Base-by-base conservation (phyloP, 352 stramenopile species). In the Thraustochytrium sp. region DNA sequence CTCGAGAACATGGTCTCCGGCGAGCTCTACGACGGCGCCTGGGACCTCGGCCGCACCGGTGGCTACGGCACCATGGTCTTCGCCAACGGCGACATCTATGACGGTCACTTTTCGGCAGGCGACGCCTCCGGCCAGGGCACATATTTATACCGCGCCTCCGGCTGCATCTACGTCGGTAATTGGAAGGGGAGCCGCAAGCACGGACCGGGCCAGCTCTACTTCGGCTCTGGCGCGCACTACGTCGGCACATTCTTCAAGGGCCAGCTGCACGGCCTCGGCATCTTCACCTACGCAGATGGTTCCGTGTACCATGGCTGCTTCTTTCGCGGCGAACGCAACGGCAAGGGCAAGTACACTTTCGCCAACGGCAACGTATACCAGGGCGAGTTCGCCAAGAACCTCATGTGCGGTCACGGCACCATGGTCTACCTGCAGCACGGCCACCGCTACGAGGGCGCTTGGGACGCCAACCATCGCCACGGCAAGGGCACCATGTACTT, bases 21-120 rank as follows among this genome's bases (percentile, higher is more conserved):
- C 21, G 68, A 80, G 38, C 46, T 80, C 2, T 95, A 95, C 88
- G 94, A 89, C 2, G 92, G 92, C 23, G 88, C 94, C 74, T 95
- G 91, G 91, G 89, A 92, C 40, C 87, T 94, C 65, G 93, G 94
- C 36, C 64, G 90, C 59, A 96, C 95, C 86, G 89, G 93, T 84
- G 93, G 93, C 3, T 92, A 93, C 72, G 93, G 94, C 31, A 92
- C 90, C 37, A 90, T 96, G 37, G 80, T 94, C 46, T 95, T 94
- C 76, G 90, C 91, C 23, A 95, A 96, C 83, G 93, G 93, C 8
- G 95, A 93, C 88, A 95, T 95, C 38, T 92, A 90, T 62, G 80
- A 86, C 18, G 83, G 83, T 21, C 31, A 86, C 13, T 86, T 85
- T 2, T 86, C 85, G n/a, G 89, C 87, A 21, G 92, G 92, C 48